Evolutionary conservation across 768 basidiomycete genomes (phyloP), one percentile per base, ranked within the genome.

Genomic region (Termitomyces sp.): DNA sequence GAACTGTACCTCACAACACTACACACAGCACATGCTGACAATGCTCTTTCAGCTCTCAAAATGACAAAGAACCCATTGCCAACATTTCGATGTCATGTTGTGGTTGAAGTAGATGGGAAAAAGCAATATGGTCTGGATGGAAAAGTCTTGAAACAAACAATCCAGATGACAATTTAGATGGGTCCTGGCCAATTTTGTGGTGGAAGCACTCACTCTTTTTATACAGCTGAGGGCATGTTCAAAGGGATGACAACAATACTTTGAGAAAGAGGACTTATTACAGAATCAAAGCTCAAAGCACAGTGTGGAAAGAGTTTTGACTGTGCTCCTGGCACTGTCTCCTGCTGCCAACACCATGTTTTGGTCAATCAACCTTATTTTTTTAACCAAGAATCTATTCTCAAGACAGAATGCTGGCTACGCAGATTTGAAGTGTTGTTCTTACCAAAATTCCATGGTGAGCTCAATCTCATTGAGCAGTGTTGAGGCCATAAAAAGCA

Each of bases 321-420:
- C 66, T 76, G 41, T 63, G 63, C 46, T 5, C 38, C 23, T 36
- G 52, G 31, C 59, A 53, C 10, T 35, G 39, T 2, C 44, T 53
- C 29, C 20, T 75, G 75, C 59, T 77, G 74, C 60, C 68, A 64
- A 50, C 65, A 67, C 1, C 53, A 68, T 3, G 56, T 75, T 2
- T 70, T 79, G 0, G 76, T 64, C 63, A 70, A 68, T 39, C 58
- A 80, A 46, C 72, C 72, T 4, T 76, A 81, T 56, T 80, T 79
- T 59, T 60, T 54, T 20, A 52, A 68, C 42, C 63, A 67, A 2
- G 54, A 68, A 49, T 71, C 72, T 1, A 39, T 64, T 18, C 62
- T 79, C 0, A 67, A 79, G 55, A 38, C 25, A 1, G 15, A 16
- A 13, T 56, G 50, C n/a, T 4, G 16, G 3, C 36, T 52, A 5